Evolutionary conservation across 768 basidiomycete genomes (phyloP), one percentile per base, ranked within the genome.

Genomic region (Rhizopogon salebrosus): DNA sequence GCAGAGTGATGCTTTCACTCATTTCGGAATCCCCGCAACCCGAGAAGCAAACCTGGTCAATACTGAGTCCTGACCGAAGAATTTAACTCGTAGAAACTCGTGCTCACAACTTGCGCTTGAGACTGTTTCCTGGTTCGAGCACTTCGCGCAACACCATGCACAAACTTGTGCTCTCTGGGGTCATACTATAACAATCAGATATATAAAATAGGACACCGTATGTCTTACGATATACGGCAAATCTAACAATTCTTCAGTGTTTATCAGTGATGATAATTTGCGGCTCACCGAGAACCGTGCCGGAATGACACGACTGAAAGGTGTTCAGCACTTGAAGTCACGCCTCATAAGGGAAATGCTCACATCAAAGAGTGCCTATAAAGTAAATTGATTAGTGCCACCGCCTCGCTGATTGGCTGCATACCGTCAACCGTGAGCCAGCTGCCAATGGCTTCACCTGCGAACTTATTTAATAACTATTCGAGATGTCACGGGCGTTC

Each of bases 381-480:
- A 22, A 46, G 20, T 1, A 22, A 5, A 20, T 22, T 6, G 31
- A 22, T 23, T 8, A 2, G 20, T 16, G 45, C 6, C 16, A 20
- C 22, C 10, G 26, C 14, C 29, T 22, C 29, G 20, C 16, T 9
- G 14, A 46, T 46, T 5, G 6, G 4, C 14, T 16, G 4, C 45
- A 4, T 46, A 46, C 45, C 45, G 45, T 46, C 29, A 46, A 20
- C 29, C 45, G 45, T 34, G 45, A 46, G 14, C 45, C 45, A 46
- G 29, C 29, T 16, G 14, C 29, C 14, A 46, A 22, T 10, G 45
- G 45, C 29, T 46, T 46, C 0, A 46, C 45, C 45, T 46, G 31
- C 14, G 45, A 22, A 14, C 14, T 8, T 16, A 31, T 20, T 46
- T 14, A 46, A 14, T 20, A 20, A 22, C 14, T 16, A 22, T 34